Evolutionary conservation across 169 alveolate genomes (phyloP).

Genomic region (Condylostoma magnum): DNA sequence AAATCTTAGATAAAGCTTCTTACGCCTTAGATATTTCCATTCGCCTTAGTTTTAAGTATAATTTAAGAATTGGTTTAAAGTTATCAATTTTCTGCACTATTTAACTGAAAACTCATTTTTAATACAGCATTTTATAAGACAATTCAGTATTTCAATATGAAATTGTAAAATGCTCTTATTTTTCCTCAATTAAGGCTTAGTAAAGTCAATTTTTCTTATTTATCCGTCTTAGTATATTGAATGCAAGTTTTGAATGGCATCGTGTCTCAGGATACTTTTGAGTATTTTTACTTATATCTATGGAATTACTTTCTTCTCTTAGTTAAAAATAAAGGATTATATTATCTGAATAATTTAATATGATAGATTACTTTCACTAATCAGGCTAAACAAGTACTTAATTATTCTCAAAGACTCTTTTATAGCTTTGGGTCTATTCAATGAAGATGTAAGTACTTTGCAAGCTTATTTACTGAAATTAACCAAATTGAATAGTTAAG

Average conservation of each 20-base stretch:
- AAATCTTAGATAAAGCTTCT: slow-evolving; percentile 11
- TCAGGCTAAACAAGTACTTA: neutral
- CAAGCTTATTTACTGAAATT: no score
- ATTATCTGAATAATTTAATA: slow-evolving; percentile 18
- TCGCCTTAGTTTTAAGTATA: neutral
- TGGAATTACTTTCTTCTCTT: neutral
- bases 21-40: no score
- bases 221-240: neutral
- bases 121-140: neutral
- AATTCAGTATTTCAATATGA: slow-evolving; percentile 16
- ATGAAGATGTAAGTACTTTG: no score
- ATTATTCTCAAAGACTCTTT: neutral
- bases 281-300: slow-evolving; percentile 9
- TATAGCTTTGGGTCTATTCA: no score
- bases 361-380: neutral
- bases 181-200: neutral
- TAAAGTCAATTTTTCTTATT: neutral
- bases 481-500: no score
- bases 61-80: neutral
- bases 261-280: slow-evolving; percentile 5
- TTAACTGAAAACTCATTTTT: neutral
- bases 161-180: neutral
- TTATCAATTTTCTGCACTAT: slow-evolving; percentile 11
- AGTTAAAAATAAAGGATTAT: slow-evolving; percentile 1
- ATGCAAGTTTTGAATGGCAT: neutral